Evolutionary conservation across 2,329 filamentous ascomycete species (phyloP), one percentile per base, ranked within the genome.

Genomic region (Sporothrix globosa): DNA sequence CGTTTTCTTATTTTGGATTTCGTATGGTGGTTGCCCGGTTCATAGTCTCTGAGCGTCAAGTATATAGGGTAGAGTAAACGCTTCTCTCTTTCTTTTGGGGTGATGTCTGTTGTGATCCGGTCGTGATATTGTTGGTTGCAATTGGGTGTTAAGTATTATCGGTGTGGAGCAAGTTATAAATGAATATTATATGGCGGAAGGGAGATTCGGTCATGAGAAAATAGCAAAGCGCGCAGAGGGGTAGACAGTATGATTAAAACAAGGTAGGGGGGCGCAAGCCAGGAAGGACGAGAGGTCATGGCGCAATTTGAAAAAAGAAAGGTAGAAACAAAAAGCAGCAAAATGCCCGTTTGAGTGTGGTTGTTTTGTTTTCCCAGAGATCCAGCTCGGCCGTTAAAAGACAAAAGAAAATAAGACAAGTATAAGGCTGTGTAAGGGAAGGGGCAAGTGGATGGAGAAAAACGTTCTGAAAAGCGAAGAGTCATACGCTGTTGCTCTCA

Each of bases 321-420:
- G 54, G 19, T 9, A 39, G 30, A 39, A 17, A 39, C 27, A n/a
- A 11, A 41, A 39, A 60, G 11, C 24, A 30, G 52, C 52, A 60
- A 19, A 61, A 41, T 44, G 34, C 58, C 58, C 34, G 34, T 61
- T 41, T 44, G 39, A 24, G 39, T 48, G 41, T 50, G 60, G 61
- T 66, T 30, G 46, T 30, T 66, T 50, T 65, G 41, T 65, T 30
- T 30, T 30, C 58, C 66, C 71, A 63, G 71, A 72, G 71, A 70
- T 66, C 71, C 71, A 71, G 71, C 70, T 72, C 70, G 68, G 70
- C 68, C 54, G 61, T 68, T 27, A 44, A 56, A 46, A 46, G 46
- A 66, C 44, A 54, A 34, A 21, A n/a, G 11, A 21, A 41, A 61
- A 24, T 41, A 44, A 60, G 58, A 44, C 11, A 21, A 48, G 17